A percentile compares a stretch with the other conserved stretches of the same genome.
Conservation (phyloP, 1,284 basidiomycete genomes). For the Boletellus deceptivus region DNA sequence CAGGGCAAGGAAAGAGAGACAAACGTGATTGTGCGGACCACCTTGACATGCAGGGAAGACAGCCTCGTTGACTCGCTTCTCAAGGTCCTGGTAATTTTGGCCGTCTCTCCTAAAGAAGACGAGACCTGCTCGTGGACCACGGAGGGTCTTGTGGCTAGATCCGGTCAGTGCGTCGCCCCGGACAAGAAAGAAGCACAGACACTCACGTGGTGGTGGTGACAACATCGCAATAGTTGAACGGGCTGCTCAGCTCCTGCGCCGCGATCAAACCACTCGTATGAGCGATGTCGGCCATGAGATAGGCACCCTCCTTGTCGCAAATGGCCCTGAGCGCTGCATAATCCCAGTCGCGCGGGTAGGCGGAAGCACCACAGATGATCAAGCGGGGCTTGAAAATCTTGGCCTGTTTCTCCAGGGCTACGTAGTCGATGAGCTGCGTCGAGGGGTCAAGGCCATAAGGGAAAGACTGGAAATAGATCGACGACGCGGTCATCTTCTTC, state of each 20-base stretch:
- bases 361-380: constrained; percentile 97
- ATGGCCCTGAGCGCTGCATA: constrained; percentile 82
- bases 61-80: constrained; percentile 95
- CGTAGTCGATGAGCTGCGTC: constrained; percentile 93
- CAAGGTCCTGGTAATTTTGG: constrained; percentile 77
- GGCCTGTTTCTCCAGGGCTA: constrained; percentile 80
- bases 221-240: constrained; percentile 97
- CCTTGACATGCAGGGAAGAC: constrained; percentile 99
- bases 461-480: constrained; percentile 99
- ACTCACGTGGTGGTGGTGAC: constrained; percentile 92
- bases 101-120: constrained; percentile 99
- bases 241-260: constrained; percentile 88
- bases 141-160: constrained; percentile 93
- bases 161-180: not conserved
- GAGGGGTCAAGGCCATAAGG: constrained; percentile 88
- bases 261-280: constrained; percentile 97
- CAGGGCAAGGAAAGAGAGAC: constrained; percentile 23
- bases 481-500: constrained; percentile 99
- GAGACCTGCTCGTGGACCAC: constrained; percentile 96
- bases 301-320: constrained; percentile 88
- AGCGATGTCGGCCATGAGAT: constrained; percentile 94
- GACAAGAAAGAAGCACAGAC: not conserved
- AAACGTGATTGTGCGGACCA: constrained; percentile 97
- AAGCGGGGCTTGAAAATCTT: constrained; percentile 96
- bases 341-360: constrained; percentile 99